Percentiles rank a stretch among this genome's conserved stretches.
Conservation (phyloP, 1,284 basidiomycete species). For the Mycosarcoma maydis region DNA sequence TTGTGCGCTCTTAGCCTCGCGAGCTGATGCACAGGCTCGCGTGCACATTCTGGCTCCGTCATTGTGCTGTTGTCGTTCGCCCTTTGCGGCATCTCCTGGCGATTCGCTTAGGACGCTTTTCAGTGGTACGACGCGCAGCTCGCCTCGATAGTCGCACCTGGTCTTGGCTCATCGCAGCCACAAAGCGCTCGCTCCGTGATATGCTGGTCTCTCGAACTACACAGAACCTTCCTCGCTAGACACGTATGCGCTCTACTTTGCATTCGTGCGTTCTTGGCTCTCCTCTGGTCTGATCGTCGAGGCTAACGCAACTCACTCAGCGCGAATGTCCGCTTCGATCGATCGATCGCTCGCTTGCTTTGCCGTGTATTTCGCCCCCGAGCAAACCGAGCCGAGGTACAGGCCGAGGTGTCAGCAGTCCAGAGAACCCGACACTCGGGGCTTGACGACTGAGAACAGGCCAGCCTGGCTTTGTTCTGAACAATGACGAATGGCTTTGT, state of each 20-base stretch:
- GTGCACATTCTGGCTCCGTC: conserved; percentile 1
- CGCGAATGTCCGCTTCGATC: too few relatives aligned
- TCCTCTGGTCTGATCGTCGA: too few relatives aligned
- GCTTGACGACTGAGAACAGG: neutral
- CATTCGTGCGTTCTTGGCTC: too few relatives aligned
- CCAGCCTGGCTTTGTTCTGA: too few relatives aligned
- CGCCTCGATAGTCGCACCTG: neutral
- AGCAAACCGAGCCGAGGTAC: neutral
- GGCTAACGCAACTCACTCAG: too few relatives aligned
- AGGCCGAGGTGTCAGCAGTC: conserved; percentile 1
- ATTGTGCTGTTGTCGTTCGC: neutral
- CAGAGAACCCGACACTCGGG: neutral
- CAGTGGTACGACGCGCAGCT: neutral
- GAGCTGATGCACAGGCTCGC: too few relatives aligned
- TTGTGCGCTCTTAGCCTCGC: too few relatives aligned
- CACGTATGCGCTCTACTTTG: neutral
- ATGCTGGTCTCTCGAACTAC: too few relatives aligned
- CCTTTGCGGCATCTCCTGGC: neutral
- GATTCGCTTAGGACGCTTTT: neutral
- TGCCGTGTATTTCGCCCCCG: too few relatives aligned
- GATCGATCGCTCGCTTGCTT: too few relatives aligned
- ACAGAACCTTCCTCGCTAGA: neutral
- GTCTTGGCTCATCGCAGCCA: neutral
- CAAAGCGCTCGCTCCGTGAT: too few relatives aligned
- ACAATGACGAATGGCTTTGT: too few relatives aligned